Evolutionary conservation across 352 stramenopile species (phyloP).

Genomic region (Phytophthora cajani): DNA sequence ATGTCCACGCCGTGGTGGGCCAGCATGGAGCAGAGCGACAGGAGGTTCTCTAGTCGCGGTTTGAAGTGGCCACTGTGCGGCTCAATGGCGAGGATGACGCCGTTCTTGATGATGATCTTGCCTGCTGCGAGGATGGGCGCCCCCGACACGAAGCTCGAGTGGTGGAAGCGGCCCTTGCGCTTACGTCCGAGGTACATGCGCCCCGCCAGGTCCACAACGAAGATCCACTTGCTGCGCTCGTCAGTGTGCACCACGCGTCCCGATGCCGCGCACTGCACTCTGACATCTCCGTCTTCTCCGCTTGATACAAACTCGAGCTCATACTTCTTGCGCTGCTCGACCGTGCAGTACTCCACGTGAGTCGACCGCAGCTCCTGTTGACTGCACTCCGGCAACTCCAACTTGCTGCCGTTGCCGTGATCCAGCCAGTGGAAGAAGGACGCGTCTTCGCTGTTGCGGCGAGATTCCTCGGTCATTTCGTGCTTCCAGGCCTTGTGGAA

Average conservation of each 20-base stretch:
- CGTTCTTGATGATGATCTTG: conserved; percentile 69
- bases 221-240: conserved; percentile 78
- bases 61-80: conserved; percentile 84
- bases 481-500: conserved; percentile 73
- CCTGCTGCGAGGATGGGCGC: conserved; percentile 67
- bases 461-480: conserved; percentile 34
- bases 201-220: conserved; percentile 58
- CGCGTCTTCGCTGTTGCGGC: conserved; percentile 11
- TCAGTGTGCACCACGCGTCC: conserved; percentile 58
- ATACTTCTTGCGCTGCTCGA: conserved; percentile 46
- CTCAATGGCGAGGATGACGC: conserved; percentile 66
- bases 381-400: conserved; percentile 66
- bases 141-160: conserved; percentile 80
- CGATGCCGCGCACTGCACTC: conserved; percentile 46
- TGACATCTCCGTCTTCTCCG: not conserved
- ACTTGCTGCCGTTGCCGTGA: conserved; percentile 44
- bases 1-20: conserved; percentile 47
- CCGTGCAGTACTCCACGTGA: conserved; percentile 62
- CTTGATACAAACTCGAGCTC: conserved; percentile 48
- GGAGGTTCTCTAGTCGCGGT: conserved; percentile 56
- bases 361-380: conserved; percentile 51
- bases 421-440: conserved; percentile 85
- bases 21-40: conserved; percentile 51
- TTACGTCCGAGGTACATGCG: conserved; percentile 75
- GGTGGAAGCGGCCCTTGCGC: conserved; percentile 74